A percentile compares a stretch with the other conserved stretches of the same genome.
Conservation (phyloP, 208 protist genomes). For the Acanthamoeba lenticulata region DNA sequence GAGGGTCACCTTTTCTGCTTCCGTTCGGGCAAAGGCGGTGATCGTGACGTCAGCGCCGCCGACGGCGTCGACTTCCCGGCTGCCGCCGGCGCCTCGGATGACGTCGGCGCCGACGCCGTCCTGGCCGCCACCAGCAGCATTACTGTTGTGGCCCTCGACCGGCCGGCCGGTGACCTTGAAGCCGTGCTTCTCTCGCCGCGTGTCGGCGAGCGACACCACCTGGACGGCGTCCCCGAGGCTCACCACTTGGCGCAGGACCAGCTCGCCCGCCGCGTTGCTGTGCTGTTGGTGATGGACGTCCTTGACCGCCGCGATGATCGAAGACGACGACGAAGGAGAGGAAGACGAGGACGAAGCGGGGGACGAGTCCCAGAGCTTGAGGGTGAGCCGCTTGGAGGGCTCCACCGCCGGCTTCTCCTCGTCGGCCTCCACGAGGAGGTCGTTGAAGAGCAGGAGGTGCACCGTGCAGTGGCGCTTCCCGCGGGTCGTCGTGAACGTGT, state of each 20-base stretch:
- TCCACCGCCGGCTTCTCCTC: background rate
- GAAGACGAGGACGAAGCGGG: too few relatives aligned
- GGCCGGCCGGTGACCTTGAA: background rate
- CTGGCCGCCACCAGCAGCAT: background rate
- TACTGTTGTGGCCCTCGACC: background rate
- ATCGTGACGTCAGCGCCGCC: background rate
- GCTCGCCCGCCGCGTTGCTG: background rate
- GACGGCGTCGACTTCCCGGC: too few relatives aligned
- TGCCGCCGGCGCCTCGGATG: background rate
- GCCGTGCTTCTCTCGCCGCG: background rate
- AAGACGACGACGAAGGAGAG: too few relatives aligned
- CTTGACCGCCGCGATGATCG: too few relatives aligned
- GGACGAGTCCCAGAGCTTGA: conserved; percentile 14
- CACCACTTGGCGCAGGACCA: background rate
- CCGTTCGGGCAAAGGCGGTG: background rate
- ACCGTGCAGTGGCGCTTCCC: background rate
- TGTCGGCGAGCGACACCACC: background rate
- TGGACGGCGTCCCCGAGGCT: background rate
- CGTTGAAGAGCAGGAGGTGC: conserved; percentile 29
- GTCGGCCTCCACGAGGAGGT: conserved; percentile 26
- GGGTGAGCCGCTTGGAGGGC: conserved; percentile 18
- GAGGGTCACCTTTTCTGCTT: background rate
- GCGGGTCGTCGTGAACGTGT: background rate
- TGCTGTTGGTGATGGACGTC: background rate
- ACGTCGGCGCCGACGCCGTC: background rate